Evolutionary conservation across 1,139 yeast genomes (phyloP).

Genomic region (Candida sanyaensis): DNA sequence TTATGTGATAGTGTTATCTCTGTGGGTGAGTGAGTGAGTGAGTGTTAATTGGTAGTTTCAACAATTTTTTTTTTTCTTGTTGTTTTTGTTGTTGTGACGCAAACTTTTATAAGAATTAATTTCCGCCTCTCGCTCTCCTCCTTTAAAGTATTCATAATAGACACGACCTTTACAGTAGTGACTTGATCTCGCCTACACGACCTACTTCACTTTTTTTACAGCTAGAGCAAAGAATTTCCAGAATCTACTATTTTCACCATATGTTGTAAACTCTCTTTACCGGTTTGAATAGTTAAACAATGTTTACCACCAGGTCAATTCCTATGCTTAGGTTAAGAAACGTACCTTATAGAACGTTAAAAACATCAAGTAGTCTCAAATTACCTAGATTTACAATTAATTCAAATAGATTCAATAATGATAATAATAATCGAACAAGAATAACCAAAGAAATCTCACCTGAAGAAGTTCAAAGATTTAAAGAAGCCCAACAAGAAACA

Average conservation of each 20-base stretch:
- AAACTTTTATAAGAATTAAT: too few species aligned
- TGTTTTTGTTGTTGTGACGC: background rate
- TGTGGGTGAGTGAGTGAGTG: background rate
- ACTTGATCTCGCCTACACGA: background rate
- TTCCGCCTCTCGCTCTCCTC: too few species aligned
- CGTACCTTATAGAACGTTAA: background rate
- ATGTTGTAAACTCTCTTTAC: too few species aligned
- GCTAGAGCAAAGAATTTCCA: background rate
- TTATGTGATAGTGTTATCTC: too few species aligned
- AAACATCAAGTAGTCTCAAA: background rate
- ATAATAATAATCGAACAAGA: conserved; percentile 27
- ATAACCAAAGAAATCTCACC: conserved; percentile 38
- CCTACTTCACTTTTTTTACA: background rate
- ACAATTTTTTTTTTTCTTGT: conserved; percentile 1
- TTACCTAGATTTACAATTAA: conserved; percentile 3
- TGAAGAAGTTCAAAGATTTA: conserved; percentile 34
- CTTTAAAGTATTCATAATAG: too few species aligned
- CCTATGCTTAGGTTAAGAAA: background rate
- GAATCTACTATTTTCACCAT: conserved; percentile 1
- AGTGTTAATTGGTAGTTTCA: conserved; percentile 1
- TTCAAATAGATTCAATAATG: background rate
- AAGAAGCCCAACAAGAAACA: conserved; percentile 17
- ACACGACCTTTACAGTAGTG: background rate
- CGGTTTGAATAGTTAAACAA: background rate
- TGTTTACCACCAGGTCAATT: background rate